Evolutionary conservation across 2,329 filamentous ascomycete species (phyloP).

Genomic region (Aureobasidium pullulans): DNA sequence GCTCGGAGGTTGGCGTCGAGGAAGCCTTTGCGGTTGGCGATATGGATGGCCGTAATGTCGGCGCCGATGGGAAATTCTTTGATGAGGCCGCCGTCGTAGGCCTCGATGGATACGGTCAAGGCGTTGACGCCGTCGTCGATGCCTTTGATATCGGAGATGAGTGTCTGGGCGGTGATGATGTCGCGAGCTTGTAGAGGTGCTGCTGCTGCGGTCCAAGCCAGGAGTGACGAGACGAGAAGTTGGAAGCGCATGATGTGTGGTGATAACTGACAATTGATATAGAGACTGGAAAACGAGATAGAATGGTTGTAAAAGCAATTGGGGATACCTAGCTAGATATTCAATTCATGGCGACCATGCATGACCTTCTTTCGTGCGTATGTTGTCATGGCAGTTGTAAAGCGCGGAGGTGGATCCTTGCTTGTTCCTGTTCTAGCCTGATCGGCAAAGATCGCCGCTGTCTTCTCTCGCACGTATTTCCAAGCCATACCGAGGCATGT

Average conservation of each 20-base stretch:
- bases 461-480: neutral
- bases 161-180: constrained; percentile 17
- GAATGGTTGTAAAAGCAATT: too few relatives aligned
- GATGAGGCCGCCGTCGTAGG: constrained; percentile 15
- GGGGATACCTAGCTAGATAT: neutral
- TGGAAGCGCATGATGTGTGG: neutral
- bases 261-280: neutral
- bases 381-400: neutral
- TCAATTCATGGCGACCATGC: neutral
- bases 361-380: too few relatives aligned
- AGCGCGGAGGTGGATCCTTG: neutral
- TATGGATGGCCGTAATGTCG: constrained; percentile 19
- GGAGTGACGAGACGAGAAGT: neutral
- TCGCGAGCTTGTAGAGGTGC: constrained; percentile 7
- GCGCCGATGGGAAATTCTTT: constrained; percentile 14
- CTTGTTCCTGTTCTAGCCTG: neutral
- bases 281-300: too few relatives aligned
- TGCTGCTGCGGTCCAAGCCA: neutral
- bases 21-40: constrained; percentile 21
- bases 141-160: constrained; percentile 19
- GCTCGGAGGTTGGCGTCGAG: constrained; percentile 19
- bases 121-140: constrained; percentile 19
- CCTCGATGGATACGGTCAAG: constrained; percentile 15
- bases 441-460: neutral
- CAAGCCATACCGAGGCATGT: neutral